phyloP scores from a whole-genome alignment of 2,329 filamentous ascomycete genomes.

The Hypoxylon sp. region DNA sequence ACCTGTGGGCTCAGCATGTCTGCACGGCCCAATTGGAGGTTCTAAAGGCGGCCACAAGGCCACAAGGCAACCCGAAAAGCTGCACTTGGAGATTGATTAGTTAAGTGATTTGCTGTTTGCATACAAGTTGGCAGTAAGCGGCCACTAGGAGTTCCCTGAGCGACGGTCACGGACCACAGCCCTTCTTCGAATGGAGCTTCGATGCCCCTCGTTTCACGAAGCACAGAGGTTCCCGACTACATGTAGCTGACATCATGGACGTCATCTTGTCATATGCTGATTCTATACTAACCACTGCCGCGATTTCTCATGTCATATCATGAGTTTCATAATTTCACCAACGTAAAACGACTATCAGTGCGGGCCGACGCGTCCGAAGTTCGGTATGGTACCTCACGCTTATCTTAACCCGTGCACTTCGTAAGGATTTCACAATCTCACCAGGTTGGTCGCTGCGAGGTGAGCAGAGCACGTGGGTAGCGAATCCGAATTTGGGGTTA shows the following conservation, averaged over 20 bases:
- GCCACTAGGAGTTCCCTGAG: slow-evolving; percentile 43
- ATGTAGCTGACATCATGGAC: slow-evolving; percentile 33
- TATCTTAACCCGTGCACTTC: slow-evolving; percentile 42
- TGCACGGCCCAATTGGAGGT: slow-evolving; percentile 34
- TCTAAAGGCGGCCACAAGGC: slow-evolving; percentile 37
- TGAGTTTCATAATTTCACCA: slow-evolving; percentile 8
- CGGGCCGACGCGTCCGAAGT: slow-evolving; percentile 46
- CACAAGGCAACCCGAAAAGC: slow-evolving; percentile 43
- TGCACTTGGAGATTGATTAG: slow-evolving; percentile 46
- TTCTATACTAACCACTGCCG: slow-evolving; percentile 12
- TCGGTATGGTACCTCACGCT: slow-evolving; percentile 44
- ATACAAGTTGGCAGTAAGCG: slow-evolving; percentile 43
- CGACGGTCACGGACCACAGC: slow-evolving; percentile 30
- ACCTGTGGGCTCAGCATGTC: slow-evolving; percentile 38
- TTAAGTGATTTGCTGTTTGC: slow-evolving; percentile 47
- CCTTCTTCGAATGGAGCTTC: slow-evolving; percentile 2
- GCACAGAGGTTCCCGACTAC: slow-evolving; percentile 30
- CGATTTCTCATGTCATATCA: slow-evolving; percentile 15
- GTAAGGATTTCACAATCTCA: slow-evolving; percentile 39
- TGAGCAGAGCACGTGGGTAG: slow-evolving; percentile 46
- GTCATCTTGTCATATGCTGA: slow-evolving; percentile 36
- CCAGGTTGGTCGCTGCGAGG: slow-evolving; percentile 37
- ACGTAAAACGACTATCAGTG: slow-evolving; percentile 18
- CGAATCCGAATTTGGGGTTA: slow-evolving; percentile 44
- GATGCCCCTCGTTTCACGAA: slow-evolving; percentile 27